phyloP scores from a whole-genome alignment of 2,329 filamentous ascomycete genomes.

The Trichothecium sympodiale region DNA sequence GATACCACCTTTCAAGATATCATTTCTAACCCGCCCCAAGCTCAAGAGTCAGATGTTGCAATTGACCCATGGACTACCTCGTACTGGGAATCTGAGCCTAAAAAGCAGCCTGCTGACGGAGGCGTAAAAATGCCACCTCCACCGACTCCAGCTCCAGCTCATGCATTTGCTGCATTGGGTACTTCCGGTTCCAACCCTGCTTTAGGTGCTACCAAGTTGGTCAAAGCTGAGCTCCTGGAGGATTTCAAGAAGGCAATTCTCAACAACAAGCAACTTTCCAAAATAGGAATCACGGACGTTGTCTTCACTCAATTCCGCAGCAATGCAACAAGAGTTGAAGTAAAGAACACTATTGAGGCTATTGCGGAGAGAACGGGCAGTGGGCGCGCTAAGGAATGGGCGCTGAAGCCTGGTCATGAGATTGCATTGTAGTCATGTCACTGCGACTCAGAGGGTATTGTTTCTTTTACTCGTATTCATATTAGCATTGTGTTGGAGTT shows the following conservation, averaged over 20 bases:
- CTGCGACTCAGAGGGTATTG: background rate
- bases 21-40: constrained; percentile 1
- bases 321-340: constrained; percentile 24
- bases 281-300: constrained; percentile 28
- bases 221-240: constrained; percentile 26
- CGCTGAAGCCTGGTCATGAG: constrained; percentile 26
- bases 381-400: constrained; percentile 26
- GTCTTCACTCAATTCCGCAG: constrained; percentile 26
- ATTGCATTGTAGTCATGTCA: constrained; percentile 14
- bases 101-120: too few relatives aligned
- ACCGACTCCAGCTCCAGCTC: constrained; percentile 14
- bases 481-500: too few relatives aligned
- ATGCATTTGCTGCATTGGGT: constrained; percentile 25
- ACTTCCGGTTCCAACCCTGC: constrained; percentile 5
- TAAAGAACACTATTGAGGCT: constrained; percentile 29
- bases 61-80: background rate
- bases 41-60: background rate
- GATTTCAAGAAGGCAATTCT: constrained; percentile 30
- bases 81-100: too few relatives aligned
- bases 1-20: too few relatives aligned
- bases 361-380: constrained; percentile 25
- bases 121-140: constrained; percentile 39
- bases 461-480: too few relatives aligned
- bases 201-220: constrained; percentile 16
- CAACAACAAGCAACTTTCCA: constrained; percentile 26